A percentile compares a stretch with the other conserved stretches of the same genome.
phyloP scores from a whole-genome alignment of 2,329 filamentous ascomycete species.

The Ilyonectria sp. region DNA sequence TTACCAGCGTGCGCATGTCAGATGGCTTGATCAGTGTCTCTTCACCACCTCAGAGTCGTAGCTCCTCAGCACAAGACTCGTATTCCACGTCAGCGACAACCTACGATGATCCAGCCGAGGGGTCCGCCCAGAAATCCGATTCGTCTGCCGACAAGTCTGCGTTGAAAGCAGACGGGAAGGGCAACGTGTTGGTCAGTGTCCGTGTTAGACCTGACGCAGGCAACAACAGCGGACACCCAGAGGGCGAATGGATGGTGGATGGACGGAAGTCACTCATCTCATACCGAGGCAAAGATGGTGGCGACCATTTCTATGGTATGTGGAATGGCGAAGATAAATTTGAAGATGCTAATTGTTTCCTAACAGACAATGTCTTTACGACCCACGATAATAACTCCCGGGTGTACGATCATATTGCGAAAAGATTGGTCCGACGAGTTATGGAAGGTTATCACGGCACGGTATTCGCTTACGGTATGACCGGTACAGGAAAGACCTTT shows the following conservation, averaged over 20 bases:
- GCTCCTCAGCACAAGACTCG: constrained; percentile 92
- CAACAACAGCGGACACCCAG: constrained; percentile 72
- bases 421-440: constrained; percentile 92
- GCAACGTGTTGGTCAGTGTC: constrained; percentile 96
- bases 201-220: constrained; percentile 88
- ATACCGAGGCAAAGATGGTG: constrained; percentile 90
- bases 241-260: constrained; percentile 94
- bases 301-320: constrained; percentile 93
- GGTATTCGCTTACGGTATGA: constrained; percentile 99
- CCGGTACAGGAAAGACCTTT: constrained; percentile 98
- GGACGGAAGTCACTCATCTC: constrained; percentile 85
- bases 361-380: constrained; percentile 93
- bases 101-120: constrained; percentile 83
- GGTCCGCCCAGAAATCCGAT: constrained; percentile 53
- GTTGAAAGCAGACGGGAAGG: constrained; percentile 81
- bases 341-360: constrained; percentile 39
- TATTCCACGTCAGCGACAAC: constrained; percentile 93
- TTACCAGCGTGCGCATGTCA: constrained; percentile 76
- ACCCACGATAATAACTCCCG: constrained; percentile 94
- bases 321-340: constrained; percentile 4
- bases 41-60: constrained; percentile 90
- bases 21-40: constrained; percentile 83
- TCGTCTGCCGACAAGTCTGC: constrained; percentile 60
- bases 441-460: constrained; percentile 99
- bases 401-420: constrained; percentile 95